Evolutionary conservation across 1,139 yeast species (phyloP), one percentile per base, ranked within the genome.

Genomic region (Blastobotrys capitulatus): DNA sequence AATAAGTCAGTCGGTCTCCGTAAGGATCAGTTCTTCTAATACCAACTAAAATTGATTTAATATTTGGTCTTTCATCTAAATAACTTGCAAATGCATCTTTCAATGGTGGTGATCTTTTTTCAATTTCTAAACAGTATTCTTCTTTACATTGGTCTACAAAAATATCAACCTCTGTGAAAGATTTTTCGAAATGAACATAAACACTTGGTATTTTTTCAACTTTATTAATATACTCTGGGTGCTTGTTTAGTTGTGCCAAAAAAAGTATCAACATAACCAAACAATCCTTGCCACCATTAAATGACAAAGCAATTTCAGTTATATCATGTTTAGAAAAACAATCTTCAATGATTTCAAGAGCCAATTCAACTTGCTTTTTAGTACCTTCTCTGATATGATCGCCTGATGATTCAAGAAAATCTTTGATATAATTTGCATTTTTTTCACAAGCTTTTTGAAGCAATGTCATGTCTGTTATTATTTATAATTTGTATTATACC

Each of bases 201-300:
- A 87, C 83, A 1, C 86, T 70, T 46, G 71, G 70, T 43, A 74
- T 66, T 40, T 50, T 49, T 36, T 35, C 45, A 18, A 42, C 27
- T 57, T 51, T 15, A 44, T 47, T 7, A 52, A 25, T 8, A 55
- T 42, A 27, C 7, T 31, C 38, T 1, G 45, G 44, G 19, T 45
- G 56, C 13, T 52, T 39, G 43, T 78, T 76, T 5, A 84, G 70
- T 6, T 81, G 77, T 1, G 88, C 82, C 50, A 86, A 67, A 37
- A 83, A 75, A 1, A 88, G 63, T 13, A 86, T 70, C 43, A 88
- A 73, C 86, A 87, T 83, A 41, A 87, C 96, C 32, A 86, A 73
- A 59, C 96, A 88, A 66, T 88, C 96, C 60, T 88, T 88, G 1
- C 96, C 96, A 6, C 96, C 96, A 61, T 88, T 88, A 66, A 84